Percentiles rank a stretch among this genome's conserved stretches.
These are phyloP conservation scores for Salix brachista DNA, from an alignment of 345 rosid genomes.

Conservation along the genomic window DNA sequence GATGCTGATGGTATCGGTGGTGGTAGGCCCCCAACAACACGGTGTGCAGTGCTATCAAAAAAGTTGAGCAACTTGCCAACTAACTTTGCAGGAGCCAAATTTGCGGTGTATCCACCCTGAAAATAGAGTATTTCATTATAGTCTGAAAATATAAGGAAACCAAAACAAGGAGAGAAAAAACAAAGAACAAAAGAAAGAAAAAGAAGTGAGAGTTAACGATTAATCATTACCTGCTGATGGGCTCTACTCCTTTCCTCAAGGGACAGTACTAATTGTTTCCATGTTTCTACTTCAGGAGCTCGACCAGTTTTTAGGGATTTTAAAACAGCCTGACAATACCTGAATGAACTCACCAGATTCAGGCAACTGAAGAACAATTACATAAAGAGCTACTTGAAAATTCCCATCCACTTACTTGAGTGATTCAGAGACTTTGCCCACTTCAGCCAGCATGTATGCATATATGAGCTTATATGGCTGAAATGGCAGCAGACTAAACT, in stretches of 20 bases:
- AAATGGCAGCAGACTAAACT: constrained; percentile 76
- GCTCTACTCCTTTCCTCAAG: constrained; percentile 70
- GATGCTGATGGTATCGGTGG: constrained; percentile 52
- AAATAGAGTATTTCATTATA: constrained; percentile 9
- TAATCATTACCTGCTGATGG: constrained; percentile 61
- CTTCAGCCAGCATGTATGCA: constrained; percentile 98
- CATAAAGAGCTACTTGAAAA: constrained; percentile 1
- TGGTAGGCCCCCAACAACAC: constrained; percentile 76
- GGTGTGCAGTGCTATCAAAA: constrained; percentile 74
- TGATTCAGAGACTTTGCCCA: constrained; percentile 89
- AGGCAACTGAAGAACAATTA: constrained; percentile 21
- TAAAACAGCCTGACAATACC: constrained; percentile 71
- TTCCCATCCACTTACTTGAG: constrained; percentile 56
- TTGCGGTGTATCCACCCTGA: constrained; percentile 73
- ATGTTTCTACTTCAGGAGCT: constrained; percentile 59
- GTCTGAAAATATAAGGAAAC: neutral
- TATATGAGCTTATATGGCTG: constrained; percentile 93
- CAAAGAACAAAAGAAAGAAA: neutral
- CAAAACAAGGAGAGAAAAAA: neutral
- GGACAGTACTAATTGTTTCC: constrained; percentile 53
- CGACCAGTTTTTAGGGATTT: constrained; percentile 72
- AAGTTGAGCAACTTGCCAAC: constrained; percentile 75
- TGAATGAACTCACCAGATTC: constrained; percentile 28
- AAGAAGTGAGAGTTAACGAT: neutral
- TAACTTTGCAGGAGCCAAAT: constrained; percentile 68